Evolutionary conservation across 176 grass and related monocot species (phyloP), one percentile per base, ranked within the genome.

Genomic region (Triticum turgidum): DNA sequence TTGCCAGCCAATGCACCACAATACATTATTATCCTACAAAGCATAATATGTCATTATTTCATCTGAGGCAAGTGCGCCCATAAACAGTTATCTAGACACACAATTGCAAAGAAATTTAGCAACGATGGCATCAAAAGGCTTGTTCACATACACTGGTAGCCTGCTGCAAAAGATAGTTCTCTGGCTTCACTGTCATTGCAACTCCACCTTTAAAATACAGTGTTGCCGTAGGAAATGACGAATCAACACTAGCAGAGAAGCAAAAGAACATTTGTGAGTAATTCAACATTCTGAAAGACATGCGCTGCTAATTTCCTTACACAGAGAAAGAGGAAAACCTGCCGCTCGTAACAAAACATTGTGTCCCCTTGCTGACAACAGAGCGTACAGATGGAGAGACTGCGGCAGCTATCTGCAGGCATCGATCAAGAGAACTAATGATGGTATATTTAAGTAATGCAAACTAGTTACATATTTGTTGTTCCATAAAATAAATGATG

Each of bases 1-100:
- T 91, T 93, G 94, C 97, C 97, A 99, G 59, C 97, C 97, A 85
- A 99, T 94, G 83, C 97, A 99, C 97, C 97, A 99, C 79, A 93
- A 58, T 75, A 87, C 85, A 74, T 54, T 81, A 87, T 89, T 91
- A 18, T 88, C 97, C 97, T 99, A 87, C 69, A 96, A 87, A 75
- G 9, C 64, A 92, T 58, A 17, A 66, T 44, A 81, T 30, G 29
- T 11, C 51, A 85, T 84, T 80, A 87, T 73, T 51, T 61, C 64
- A 47, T n/a, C 42, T 21, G 64, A 87, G 74, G 81, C 13, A 81
- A 79, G 9, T 80, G 29, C 15, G 8, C 39, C 38, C 61, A 83
- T 59, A 88, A 85, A 15, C 27, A 84, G 4, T 79, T 68, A 51
- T 39, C 35, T 63, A 74, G 80, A 86, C 65, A 33, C 58, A 49